A percentile compares a stretch with the other conserved stretches of the same genome.
phyloP scores from a whole-genome alignment of 768 basidiomycete genomes.

The Lanmaoa rubissima region DNA sequence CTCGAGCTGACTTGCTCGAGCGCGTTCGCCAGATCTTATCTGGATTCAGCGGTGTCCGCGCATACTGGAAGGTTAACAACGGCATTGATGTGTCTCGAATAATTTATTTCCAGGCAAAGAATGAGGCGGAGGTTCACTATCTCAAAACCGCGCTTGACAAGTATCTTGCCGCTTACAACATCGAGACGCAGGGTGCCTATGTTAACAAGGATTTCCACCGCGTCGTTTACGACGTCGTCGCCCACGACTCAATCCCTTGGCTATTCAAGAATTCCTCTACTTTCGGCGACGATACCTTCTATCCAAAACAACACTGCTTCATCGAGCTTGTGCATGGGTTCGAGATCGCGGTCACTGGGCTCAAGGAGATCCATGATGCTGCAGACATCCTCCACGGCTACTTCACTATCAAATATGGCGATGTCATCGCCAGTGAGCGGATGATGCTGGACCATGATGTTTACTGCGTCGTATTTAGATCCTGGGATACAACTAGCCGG shows the following conservation, averaged over 20 bases:
- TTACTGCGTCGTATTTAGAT: neutral
- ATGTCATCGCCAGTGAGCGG: neutral
- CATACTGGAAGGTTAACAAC: neutral
- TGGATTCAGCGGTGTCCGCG: neutral
- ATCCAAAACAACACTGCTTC: neutral
- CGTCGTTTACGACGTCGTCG: neutral
- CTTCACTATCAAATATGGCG: neutral
- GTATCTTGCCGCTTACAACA: neutral
- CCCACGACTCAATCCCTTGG: neutral
- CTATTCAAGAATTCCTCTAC: neutral
- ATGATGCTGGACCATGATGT: neutral
- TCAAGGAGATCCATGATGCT: neutral
- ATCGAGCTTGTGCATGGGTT: neutral
- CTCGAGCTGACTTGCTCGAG: neutral
- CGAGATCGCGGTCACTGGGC: neutral
- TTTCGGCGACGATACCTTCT: neutral
- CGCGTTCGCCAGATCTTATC: neutral
- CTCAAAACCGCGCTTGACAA: neutral
- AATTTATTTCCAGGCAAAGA: neutral
- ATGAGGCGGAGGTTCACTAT: neutral
- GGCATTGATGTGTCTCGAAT: neutral
- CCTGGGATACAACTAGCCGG: neutral
- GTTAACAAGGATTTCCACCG: neutral
- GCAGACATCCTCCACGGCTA: neutral
- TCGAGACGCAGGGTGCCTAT: neutral